Evolutionary conservation across 768 basidiomycete genomes (phyloP).

Genomic region (Zangia roseola): DNA sequence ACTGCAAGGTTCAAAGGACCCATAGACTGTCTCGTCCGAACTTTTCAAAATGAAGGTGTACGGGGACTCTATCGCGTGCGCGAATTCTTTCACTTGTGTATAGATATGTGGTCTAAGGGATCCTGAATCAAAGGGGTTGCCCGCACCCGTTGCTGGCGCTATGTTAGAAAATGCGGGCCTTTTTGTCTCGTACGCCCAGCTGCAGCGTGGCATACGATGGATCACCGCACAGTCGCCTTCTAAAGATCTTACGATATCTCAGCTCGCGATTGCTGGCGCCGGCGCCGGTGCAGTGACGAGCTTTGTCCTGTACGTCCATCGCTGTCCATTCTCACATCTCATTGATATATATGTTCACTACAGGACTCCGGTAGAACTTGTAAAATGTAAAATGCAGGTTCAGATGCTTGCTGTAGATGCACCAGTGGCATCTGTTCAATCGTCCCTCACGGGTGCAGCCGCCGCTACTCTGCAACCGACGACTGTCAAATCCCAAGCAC

Average conservation of each 20-base stretch:
- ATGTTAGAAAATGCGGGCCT: constrained; percentile 90
- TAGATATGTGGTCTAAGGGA: not conserved
- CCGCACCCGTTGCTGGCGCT: constrained; percentile 87
- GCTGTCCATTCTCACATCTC: not conserved
- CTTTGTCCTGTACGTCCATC: constrained; percentile 70
- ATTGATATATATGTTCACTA: not conserved
- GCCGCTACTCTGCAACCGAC: constrained; percentile 11
- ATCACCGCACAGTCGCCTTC: constrained; percentile 33
- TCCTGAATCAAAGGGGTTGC: constrained; percentile 68
- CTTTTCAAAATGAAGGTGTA: constrained; percentile 78
- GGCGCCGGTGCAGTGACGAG: constrained; percentile 87
- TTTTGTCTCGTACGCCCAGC: constrained; percentile 82
- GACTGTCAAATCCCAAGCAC: constrained; percentile 21
- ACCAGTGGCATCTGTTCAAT: constrained; percentile 15
- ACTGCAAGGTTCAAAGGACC: constrained; percentile 78
- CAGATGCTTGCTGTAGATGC: constrained; percentile 62
- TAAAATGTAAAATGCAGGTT: constrained; percentile 98
- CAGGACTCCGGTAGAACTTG: constrained; percentile 90
- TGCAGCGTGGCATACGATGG: constrained; percentile 59
- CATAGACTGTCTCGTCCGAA: constrained; percentile 80
- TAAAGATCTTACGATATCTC: constrained; percentile 54
- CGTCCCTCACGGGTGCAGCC: constrained; percentile 14
- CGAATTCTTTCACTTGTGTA: constrained; percentile 4
- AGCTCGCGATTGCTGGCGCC: constrained; percentile 77
- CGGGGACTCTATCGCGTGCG: constrained; percentile 85